Percentiles rank a stretch among this genome's conserved stretches.
phyloP scores from a whole-genome alignment of 2,329 filamentous ascomycete genomes.

The Diaporthe nobilis region DNA sequence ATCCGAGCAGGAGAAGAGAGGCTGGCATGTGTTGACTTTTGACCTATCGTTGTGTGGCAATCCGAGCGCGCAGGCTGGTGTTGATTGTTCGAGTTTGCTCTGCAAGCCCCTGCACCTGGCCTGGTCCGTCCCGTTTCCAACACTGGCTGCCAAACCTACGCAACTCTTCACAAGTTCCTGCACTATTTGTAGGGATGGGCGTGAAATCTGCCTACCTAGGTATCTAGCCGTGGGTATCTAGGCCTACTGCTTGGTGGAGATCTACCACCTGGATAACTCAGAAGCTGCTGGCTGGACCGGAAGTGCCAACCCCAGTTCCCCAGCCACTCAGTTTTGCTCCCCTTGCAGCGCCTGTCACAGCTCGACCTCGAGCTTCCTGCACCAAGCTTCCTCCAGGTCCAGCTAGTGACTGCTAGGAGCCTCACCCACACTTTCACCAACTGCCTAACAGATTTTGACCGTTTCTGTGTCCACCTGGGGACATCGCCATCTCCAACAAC shows the following conservation, averaged over 20 bases:
- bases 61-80: not conserved
- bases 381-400: constrained; percentile 28
- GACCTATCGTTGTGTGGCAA: not conserved
- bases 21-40: not conserved
- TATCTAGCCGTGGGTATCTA: not conserved
- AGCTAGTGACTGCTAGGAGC: constrained; percentile 36
- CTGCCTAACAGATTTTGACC: constrained; percentile 37
- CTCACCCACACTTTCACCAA: not conserved
- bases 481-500: not conserved
- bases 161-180: not conserved
- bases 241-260: not conserved
- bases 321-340: constrained; percentile 38
- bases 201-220: not conserved
- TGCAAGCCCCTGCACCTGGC: not conserved
- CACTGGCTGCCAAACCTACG: not conserved
- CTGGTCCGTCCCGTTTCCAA: not conserved
- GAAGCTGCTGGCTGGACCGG: not conserved
- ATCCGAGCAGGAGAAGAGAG: not conserved
- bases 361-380: constrained; percentile 20
- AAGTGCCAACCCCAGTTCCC: constrained; percentile 36
- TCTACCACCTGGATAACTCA: not conserved
- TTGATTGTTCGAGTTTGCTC: not conserved
- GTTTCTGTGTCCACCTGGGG: constrained; percentile 34
- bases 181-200: not conserved
- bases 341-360: constrained; percentile 26